These are phyloP conservation scores for Mortierella sp. DNA, from an alignment of 371 early-diverging fungal genomes.

Conservation along the genomic window DNA sequence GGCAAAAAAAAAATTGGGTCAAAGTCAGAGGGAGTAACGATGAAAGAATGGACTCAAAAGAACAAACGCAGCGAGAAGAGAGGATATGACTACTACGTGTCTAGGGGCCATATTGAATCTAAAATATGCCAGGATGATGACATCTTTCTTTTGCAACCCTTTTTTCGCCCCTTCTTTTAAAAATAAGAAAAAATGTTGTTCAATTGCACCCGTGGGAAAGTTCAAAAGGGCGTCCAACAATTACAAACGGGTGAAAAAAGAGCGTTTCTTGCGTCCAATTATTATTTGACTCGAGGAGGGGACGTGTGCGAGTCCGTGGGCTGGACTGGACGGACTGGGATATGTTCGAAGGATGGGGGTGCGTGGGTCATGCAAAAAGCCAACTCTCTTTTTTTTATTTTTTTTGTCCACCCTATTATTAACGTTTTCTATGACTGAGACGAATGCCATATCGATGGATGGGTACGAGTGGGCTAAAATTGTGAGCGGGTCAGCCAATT, in stretches of 20 bases:
- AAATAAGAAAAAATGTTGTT: not conserved
- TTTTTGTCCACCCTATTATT: not conserved
- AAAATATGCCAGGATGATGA: no score
- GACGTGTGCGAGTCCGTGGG: constrained; percentile 8
- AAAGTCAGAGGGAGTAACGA: no score
- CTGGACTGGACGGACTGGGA: not conserved
- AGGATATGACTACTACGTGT: no score
- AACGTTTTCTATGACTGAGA: not conserved
- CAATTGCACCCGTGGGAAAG: not conserved
- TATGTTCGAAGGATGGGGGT: no score
- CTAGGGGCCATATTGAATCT: no score
- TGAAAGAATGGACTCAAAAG: no score
- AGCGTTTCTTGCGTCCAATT: not conserved
- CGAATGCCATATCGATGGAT: not conserved
- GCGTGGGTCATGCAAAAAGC: no score
- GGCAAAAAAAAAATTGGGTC: no score
- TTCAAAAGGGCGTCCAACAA: not conserved
- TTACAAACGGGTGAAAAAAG: not conserved
- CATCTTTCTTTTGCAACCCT: no score
- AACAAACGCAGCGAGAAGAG: no score
- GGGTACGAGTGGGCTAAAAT: not conserved
- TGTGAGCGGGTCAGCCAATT: not conserved
- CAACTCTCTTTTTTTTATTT: no score
- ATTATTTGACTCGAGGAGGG: not conserved
- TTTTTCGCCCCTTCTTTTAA: not conserved